Evolutionary conservation across 345 rosid genomes (phyloP), one percentile per base, ranked within the genome.

Genomic region (Boechera retrofracta): DNA sequence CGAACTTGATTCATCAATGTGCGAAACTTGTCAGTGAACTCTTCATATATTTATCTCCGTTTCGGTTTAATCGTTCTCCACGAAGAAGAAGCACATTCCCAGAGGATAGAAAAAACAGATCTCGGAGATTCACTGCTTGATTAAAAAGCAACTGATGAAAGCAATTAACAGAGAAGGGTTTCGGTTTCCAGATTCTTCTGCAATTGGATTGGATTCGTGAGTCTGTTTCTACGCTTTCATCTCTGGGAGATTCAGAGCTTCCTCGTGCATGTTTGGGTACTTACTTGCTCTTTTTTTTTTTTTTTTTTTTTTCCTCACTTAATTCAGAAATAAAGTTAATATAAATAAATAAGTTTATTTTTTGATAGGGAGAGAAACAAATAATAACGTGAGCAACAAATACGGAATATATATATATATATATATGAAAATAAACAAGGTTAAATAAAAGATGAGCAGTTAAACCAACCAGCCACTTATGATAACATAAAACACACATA

Each of bases 1-100:
- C 79, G 90, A 51, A 72, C 18, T 83, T 82, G 88, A 88, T 83
- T 90, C 98, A 89, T 94, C 88, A 81, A 88, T 79, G 80, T 36
- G 64, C 62, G 71, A 72, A 64, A 49, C 28, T 54, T 74, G 77
- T 76, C 69, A 41, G 73, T 52, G 35, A 67, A 38, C 60, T 0
- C 73, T 54, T 69, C 69, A 61, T 61, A 61, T 42, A 64, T 62
- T 66, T 64, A 73, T 67, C 54, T 57, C 55, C 45, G 69, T 41
- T 66, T 42, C 48, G 11, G 11, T 53, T 76, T 77, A 79, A 74
- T 83, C 90, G 78, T 83, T 87, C 77, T 83, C 85, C 72, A 76
- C 57, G 77, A 83, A 82, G 81, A 82, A 31, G 81, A 76, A 76
- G 75, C 70, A 54, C 86, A 80, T 53, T 18, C 42, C 78, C 65